These are phyloP conservation scores for Pseudozyma thailandica DNA, from an alignment of 1,284 basidiomycete species.

Conservation along the genomic window DNA sequence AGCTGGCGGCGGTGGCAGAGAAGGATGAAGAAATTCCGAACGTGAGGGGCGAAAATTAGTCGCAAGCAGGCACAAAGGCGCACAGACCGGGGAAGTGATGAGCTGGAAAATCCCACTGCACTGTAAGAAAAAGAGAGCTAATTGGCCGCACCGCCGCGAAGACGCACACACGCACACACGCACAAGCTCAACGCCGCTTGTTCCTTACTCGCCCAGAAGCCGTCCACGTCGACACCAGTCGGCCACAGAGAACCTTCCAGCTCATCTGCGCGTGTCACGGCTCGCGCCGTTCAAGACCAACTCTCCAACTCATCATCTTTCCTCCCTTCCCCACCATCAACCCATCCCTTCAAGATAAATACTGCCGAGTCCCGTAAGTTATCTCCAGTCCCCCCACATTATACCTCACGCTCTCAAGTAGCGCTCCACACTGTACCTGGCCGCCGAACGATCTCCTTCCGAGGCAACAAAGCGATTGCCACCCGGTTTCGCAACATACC, in stretches of 20 bases:
- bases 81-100: conserved; percentile 35
- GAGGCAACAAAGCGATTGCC: too few relatives aligned
- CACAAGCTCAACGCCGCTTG: background rate
- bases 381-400: background rate
- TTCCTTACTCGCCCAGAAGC: background rate
- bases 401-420: background rate
- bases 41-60: background rate
- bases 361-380: conserved; percentile 39
- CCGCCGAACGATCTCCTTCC: background rate
- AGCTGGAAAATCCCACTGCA: conserved; percentile 30
- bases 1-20: conserved; percentile 19
- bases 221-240: conserved; percentile 36
- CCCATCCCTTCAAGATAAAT: conserved; percentile 38
- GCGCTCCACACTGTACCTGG: background rate
- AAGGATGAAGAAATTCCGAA: conserved; percentile 27
- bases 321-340: conserved; percentile 24
- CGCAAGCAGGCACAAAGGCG: background rate
- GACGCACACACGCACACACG: conserved; percentile 7
- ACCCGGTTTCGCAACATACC: conserved; percentile 6
- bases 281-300: conserved; percentile 1
- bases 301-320: background rate
- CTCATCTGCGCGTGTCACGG: conserved; percentile 24
- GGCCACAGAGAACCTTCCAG: conserved; percentile 37
- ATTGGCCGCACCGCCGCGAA: conserved; percentile 18
- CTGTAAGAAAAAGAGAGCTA: conserved; percentile 7